Evolutionary conservation across 352 stramenopile genomes (phyloP).

Genomic region (Phytophthora pluvialis): DNA sequence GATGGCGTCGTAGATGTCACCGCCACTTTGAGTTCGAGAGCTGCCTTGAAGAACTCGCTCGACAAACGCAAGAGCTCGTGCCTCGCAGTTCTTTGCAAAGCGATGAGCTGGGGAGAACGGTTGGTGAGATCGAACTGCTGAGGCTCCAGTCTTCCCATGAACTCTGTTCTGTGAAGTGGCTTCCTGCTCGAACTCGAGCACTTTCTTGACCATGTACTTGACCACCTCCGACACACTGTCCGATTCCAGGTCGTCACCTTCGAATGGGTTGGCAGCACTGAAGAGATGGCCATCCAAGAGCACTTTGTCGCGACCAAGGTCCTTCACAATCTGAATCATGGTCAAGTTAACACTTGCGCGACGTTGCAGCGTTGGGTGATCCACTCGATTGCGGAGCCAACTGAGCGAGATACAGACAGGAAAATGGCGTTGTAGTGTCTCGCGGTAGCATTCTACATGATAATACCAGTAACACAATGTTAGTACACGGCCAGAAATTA

Average conservation of each 20-base stretch:
- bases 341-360: slow-evolving; percentile 66
- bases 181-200: slow-evolving; percentile 47
- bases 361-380: slow-evolving; percentile 55
- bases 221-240: slow-evolving; percentile 65
- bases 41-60: slow-evolving; percentile 74
- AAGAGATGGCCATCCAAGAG: slow-evolving; percentile 65
- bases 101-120: slow-evolving; percentile 42
- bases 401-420: slow-evolving; percentile 61
- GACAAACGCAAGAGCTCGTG: slow-evolving; percentile 67
- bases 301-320: slow-evolving; percentile 73
- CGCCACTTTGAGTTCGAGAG: slow-evolving; percentile 74
- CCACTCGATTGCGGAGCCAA: slow-evolving; percentile 69
- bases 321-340: slow-evolving; percentile 83
- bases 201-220: slow-evolving; percentile 61
- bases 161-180: slow-evolving; percentile 4
- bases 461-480: background rate
- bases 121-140: slow-evolving; percentile 13
- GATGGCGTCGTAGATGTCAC: slow-evolving; percentile 86
- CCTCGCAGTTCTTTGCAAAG: slow-evolving; percentile 51
- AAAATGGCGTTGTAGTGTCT: slow-evolving; percentile 49
- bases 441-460: slow-evolving; percentile 43
- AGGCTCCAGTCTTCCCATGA: background rate
- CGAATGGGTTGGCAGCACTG: slow-evolving; percentile 27
- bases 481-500: background rate
- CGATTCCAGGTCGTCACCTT: slow-evolving; percentile 19